Conservation (phyloP, 1,139 yeast species). For the Kodamaea sp. region DNA sequence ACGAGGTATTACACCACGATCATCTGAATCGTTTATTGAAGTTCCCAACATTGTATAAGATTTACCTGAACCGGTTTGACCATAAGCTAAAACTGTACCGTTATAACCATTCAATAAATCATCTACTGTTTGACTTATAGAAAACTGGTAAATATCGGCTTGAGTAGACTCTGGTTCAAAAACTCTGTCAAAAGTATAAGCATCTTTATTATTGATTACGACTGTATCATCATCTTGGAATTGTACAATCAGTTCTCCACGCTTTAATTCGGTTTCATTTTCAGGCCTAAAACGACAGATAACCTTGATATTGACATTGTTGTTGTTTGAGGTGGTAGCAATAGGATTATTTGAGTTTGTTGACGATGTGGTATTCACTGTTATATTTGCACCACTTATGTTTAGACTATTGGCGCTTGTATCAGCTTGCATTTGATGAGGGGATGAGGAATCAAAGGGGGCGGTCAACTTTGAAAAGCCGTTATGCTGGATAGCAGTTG, state of each 20-base stretch:
- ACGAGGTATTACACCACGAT: slow-evolving; percentile 67
- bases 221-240: slow-evolving; percentile 31
- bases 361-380: not conserved
- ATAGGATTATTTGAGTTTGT: not conserved
- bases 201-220: slow-evolving; percentile 28
- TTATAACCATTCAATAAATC: slow-evolving; percentile 78
- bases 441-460: slow-evolving; percentile 4
- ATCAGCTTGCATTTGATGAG: not conserved
- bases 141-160: slow-evolving; percentile 57
- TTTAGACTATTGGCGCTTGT: not conserved
- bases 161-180: slow-evolving; percentile 53
- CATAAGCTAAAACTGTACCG: slow-evolving; percentile 83
- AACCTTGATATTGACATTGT: slow-evolving; percentile 49
- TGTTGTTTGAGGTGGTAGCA: slow-evolving; percentile 6
- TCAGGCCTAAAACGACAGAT: slow-evolving; percentile 64
- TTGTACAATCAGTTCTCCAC: slow-evolving; percentile 19
- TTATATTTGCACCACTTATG: not conserved
- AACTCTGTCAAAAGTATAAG: slow-evolving; percentile 66
- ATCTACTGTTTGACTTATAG: slow-evolving; percentile 56
- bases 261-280: slow-evolving; percentile 28
- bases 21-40: slow-evolving; percentile 32
- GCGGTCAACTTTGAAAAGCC: slow-evolving; percentile 1
- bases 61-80: slow-evolving; percentile 88
- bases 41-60: slow-evolving; percentile 83
- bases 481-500: slow-evolving; percentile 1